Evolutionary conservation across 305 asterid species (phyloP).

Genomic region (Fraxinus paxiana): DNA sequence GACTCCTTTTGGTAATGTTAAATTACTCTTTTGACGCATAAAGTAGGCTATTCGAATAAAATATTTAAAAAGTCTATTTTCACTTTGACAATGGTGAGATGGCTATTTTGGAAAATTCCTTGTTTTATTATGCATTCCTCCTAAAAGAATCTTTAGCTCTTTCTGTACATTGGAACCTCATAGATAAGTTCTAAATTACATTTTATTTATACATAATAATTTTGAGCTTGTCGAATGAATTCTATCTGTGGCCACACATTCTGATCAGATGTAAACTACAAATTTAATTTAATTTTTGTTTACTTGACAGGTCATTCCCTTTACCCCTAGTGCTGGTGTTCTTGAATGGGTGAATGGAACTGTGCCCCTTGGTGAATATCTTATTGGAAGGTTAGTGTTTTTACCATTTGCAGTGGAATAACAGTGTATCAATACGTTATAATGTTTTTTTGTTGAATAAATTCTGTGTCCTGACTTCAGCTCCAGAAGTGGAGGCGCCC

Average conservation of each 20-base stretch:
- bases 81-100: not conserved
- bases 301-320: constrained; percentile 78
- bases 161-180: not conserved
- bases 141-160: not conserved
- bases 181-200: constrained; percentile 12
- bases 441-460: constrained; percentile 24
- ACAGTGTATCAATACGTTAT: constrained; percentile 14
- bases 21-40: not conserved
- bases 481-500: constrained; percentile 93
- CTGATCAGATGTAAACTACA: not conserved
- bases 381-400: constrained; percentile 69
- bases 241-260: constrained; percentile 15
- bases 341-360: constrained; percentile 99
- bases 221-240: constrained; percentile 13
- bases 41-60: not conserved
- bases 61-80: not conserved
- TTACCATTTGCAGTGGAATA: constrained; percentile 22
- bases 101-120: not conserved
- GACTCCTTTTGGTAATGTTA: not conserved
- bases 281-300: constrained; percentile 18
- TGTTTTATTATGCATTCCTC: not conserved
- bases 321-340: constrained; percentile 99
- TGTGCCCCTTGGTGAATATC: constrained; percentile 92
- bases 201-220: not conserved
- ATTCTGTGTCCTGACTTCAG: constrained; percentile 37